Evolutionary conservation across 306 rosid species (phyloP), one percentile per base, ranked within the genome.

Genomic region (Cercis canadensis): DNA sequence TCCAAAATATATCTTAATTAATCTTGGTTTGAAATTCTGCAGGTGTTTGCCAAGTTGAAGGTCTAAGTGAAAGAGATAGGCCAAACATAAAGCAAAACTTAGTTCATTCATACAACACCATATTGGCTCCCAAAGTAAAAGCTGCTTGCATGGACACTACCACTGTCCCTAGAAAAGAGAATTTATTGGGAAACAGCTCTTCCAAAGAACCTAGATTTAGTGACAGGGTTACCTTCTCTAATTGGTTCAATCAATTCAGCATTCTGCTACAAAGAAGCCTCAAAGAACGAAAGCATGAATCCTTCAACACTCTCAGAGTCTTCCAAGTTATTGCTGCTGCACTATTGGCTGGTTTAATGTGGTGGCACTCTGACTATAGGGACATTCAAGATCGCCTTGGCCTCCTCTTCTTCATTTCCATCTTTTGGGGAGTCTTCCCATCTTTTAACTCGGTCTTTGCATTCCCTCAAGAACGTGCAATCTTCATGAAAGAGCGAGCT

Each of bases 401-500:
- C 59, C 84, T 92, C 7, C 98, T 92, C 74, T 92, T 88, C 88
- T 92, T 90, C 88, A 83, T 92, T 36, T 78, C 98, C 63, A 92
- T 92, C 56, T 92, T 92, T 11, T 92, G 98, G 98, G 98, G 98
- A 0, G 98, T 92, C 31, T 86, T 92, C 54, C 96, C 98, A 0
- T 90, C 96, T 6, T 90, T 92, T 71, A 92, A 92, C 75, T 69
- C 98, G 0, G 96, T 88, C 4, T 92, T 92, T 5, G 96, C 96
- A 11, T 92, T 92, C 78, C 96, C 98, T 8, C 98, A 92, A 80
- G 98, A 92, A 41, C 96, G 92, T 0, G 92, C 91, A 15, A 82
- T 90, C 75, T 85, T 92, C 14, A 50, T 85, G 41, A 92, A 92
- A 72, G 98, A 92, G 39, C 62, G 88, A 10, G 89, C 96, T 21